phyloP scores from a whole-genome alignment of 2,329 filamentous ascomycete genomes.

The Apiospora koreana region DNA sequence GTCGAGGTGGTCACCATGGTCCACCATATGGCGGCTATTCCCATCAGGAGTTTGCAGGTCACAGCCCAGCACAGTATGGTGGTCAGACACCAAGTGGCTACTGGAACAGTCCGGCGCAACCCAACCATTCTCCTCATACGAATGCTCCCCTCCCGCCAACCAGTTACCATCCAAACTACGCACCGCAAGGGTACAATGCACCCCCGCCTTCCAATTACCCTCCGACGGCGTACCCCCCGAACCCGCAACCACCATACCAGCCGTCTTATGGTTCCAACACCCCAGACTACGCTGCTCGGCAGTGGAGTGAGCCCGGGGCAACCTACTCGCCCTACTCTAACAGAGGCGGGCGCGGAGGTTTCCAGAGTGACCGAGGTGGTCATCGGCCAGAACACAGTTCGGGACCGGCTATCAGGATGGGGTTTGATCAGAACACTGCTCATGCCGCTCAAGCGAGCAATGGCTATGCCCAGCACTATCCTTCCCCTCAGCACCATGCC shows the following conservation, averaged over 20 bases:
- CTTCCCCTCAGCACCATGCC: slow-evolving; percentile 40
- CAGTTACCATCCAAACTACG: slow-evolving; percentile 60
- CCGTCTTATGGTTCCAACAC: slow-evolving; percentile 41
- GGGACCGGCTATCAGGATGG: slow-evolving; percentile 34
- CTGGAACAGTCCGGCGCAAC: slow-evolving; percentile 26
- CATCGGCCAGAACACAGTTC: slow-evolving; percentile 33
- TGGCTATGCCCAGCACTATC: slow-evolving; percentile 42
- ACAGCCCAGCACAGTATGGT: slow-evolving; percentile 22
- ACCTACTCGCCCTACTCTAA: slow-evolving; percentile 30
- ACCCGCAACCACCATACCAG: slow-evolving; percentile 36
- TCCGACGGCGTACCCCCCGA: slow-evolving; percentile 33
- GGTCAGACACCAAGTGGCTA: slow-evolving; percentile 30
- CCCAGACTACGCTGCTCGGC: slow-evolving; percentile 41
- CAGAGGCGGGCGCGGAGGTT: slow-evolving; percentile 44
- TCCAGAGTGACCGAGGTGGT: slow-evolving; percentile 45
- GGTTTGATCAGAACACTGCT: slow-evolving; percentile 28
- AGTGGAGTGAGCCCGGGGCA: slow-evolving; percentile 40
- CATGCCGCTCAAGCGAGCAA: slow-evolving; percentile 34
- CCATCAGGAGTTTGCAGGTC: slow-evolving; percentile 27
- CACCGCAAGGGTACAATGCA: slow-evolving; percentile 53
- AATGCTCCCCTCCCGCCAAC: slow-evolving; percentile 39
- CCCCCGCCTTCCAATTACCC: slow-evolving; percentile 41
- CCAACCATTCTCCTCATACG: slow-evolving; percentile 32
- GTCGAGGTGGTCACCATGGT: slow-evolving; percentile 22
- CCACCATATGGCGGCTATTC: slow-evolving; percentile 28